A percentile compares a stretch with the other conserved stretches of the same genome.
Evolutionary conservation across 2,329 filamentous ascomycete species (phyloP).

Genomic region (Thelonectria blattea): DNA sequence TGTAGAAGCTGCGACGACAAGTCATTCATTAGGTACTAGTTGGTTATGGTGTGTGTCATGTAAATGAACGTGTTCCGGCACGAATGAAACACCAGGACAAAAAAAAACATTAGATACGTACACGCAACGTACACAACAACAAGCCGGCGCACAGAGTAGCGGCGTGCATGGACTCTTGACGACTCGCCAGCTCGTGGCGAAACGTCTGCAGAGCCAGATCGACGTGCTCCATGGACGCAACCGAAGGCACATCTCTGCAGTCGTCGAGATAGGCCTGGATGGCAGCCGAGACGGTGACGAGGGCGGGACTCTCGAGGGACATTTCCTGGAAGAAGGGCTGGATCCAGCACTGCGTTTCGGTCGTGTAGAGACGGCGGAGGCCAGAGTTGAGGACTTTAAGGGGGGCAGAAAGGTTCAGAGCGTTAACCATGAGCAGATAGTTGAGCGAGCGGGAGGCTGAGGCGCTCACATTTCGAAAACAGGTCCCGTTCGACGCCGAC

Average conservation of each 20-base stretch:
- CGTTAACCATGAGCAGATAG: constrained; percentile 5
- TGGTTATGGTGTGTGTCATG: not conserved
- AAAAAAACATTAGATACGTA: constrained; percentile 14
- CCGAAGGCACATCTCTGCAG: constrained; percentile 20
- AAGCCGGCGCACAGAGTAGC: constrained; percentile 31
- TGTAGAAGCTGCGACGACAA: constrained; percentile 27
- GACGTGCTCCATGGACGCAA: constrained; percentile 33
- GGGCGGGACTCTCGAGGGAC: constrained; percentile 32
- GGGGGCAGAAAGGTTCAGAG: too few relatives aligned
- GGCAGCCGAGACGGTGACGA: constrained; percentile 28
- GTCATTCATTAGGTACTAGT: not conserved
- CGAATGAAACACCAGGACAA: not conserved
- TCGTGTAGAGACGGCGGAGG: constrained; percentile 31
- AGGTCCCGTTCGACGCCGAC: constrained; percentile 23
- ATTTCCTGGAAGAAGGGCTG: constrained; percentile 34
- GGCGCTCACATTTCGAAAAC: constrained; percentile 27
- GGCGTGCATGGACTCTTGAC: constrained; percentile 28
- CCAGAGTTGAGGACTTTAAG: constrained; percentile 28
- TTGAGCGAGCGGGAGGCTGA: not conserved
- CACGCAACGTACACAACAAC: constrained; percentile 31
- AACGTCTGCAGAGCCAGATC: constrained; percentile 32
- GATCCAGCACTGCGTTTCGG: constrained; percentile 32
- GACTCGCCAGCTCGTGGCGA: constrained; percentile 27
- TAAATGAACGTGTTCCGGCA: not conserved
- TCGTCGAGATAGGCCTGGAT: constrained; percentile 36